Conservation (phyloP, 2,329 filamentous ascomycete genomes). For the Cordyceps javanica region DNA sequence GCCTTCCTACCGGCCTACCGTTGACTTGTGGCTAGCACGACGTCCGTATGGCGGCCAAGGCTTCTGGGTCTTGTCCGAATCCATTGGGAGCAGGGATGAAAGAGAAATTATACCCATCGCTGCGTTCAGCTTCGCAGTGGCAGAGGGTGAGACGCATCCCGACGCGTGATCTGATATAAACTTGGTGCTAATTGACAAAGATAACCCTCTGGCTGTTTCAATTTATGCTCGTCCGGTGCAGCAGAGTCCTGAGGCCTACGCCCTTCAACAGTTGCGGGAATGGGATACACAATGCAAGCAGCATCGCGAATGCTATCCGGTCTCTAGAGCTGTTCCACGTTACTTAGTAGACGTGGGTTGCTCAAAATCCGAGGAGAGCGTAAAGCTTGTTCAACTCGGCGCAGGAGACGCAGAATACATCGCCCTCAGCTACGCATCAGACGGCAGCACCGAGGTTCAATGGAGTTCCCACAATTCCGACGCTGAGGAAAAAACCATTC, state of each 20-base stretch:
- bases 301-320: neutral
- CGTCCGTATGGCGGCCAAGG: conserved; percentile 1
- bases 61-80: conserved; percentile 10
- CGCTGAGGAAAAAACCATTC: neutral
- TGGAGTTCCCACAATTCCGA: neutral
- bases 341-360: neutral
- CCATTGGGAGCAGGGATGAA: neutral
- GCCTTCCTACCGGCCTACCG: neutral
- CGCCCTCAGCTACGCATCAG: neutral
- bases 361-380: neutral
- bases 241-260: neutral
- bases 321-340: neutral
- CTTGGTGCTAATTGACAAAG: neutral
- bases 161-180: neutral
- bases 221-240: neutral
- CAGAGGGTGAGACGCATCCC: neutral
- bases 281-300: neutral
- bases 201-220: neutral
- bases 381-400: neutral
- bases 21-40: conserved; percentile 3
- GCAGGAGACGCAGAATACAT: neutral
- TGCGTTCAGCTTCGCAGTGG: neutral
- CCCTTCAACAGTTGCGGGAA: neutral
- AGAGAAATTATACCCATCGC: neutral
- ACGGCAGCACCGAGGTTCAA: neutral